phyloP scores from a whole-genome alignment of 768 basidiomycete genomes.

The Omphalotus guepiniiformis region DNA sequence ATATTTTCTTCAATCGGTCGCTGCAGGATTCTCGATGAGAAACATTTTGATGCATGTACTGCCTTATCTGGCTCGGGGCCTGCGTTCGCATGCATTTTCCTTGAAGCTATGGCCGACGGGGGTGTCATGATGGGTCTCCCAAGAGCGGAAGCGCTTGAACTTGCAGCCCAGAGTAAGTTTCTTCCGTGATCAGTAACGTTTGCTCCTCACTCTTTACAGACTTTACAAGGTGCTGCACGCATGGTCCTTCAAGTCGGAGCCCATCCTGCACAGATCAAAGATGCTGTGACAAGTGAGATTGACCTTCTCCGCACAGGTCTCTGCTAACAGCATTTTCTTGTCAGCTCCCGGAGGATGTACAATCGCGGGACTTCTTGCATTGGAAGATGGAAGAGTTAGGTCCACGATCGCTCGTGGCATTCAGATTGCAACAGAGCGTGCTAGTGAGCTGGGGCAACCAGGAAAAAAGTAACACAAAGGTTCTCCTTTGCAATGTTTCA shows the following conservation, averaged over 20 bases:
- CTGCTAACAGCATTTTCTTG: not conserved
- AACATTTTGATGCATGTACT: conserved; percentile 98
- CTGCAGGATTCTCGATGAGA: conserved; percentile 92
- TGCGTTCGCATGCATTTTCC: conserved; percentile 92
- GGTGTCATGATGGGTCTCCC: conserved; percentile 99
- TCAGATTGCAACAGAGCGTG: conserved; percentile 88
- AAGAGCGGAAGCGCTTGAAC: conserved; percentile 85
- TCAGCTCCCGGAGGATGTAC: conserved; percentile 97
- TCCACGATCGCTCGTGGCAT: conserved; percentile 95
- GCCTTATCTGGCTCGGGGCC: conserved; percentile 95
- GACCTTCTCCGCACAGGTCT: not conserved
- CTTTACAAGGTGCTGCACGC: conserved; percentile 88
- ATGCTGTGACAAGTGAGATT: conserved; percentile 88
- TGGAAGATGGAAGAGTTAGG: conserved; percentile 92
- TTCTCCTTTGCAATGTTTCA: not conserved
- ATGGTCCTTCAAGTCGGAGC: conserved; percentile 88
- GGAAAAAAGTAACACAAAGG: conserved; percentile 37
- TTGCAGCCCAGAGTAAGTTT: conserved; percentile 88
- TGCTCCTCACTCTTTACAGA: not conserved
- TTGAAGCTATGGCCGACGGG: conserved; percentile 98
- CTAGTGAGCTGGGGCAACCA: conserved; percentile 79
- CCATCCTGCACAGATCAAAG: conserved; percentile 96
- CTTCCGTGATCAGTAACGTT: not conserved
- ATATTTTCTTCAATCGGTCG: conserved; percentile 98
- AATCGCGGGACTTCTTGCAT: conserved; percentile 90